Evolutionary conservation across 345 rosid genomes (phyloP).

Genomic region (Schrenkiella parvula): DNA sequence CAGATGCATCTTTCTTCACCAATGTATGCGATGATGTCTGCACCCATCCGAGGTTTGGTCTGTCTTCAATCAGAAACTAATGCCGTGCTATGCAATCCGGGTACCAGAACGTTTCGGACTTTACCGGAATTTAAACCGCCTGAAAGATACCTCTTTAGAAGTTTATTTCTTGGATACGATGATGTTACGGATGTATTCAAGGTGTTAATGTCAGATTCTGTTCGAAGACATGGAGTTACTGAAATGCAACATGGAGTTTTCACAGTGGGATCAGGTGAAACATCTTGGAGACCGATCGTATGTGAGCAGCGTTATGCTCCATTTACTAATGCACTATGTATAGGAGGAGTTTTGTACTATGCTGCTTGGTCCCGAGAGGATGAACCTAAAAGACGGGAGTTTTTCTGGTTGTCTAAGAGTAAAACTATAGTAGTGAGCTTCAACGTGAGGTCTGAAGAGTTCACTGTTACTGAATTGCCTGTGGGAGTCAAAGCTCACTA

Average conservation of each 20-base stretch:
- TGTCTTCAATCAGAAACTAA: neutral
- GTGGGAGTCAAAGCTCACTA: neutral
- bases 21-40: neutral
- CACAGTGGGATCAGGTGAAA: neutral
- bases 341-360: conserved; percentile 1
- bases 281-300: neutral
- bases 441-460: neutral
- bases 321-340: neutral
- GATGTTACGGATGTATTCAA: neutral
- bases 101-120: neutral
- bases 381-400: neutral
- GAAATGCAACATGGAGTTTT: neutral
- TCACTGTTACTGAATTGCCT: neutral
- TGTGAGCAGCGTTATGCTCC: neutral
- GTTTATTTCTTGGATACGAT: neutral
- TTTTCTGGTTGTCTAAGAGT: too few relatives aligned
- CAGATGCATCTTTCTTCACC: neutral
- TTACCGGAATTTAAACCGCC: neutral
- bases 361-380: neutral
- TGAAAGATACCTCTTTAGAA: neutral
- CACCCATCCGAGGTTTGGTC: neutral
- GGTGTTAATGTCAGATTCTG: neutral
- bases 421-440: neutral
- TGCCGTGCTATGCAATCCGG: neutral
- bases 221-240: neutral